Evolutionary conservation across 2,329 filamentous ascomycete species (phyloP).

Genomic region (Lasiodiplodia hormozganensis): DNA sequence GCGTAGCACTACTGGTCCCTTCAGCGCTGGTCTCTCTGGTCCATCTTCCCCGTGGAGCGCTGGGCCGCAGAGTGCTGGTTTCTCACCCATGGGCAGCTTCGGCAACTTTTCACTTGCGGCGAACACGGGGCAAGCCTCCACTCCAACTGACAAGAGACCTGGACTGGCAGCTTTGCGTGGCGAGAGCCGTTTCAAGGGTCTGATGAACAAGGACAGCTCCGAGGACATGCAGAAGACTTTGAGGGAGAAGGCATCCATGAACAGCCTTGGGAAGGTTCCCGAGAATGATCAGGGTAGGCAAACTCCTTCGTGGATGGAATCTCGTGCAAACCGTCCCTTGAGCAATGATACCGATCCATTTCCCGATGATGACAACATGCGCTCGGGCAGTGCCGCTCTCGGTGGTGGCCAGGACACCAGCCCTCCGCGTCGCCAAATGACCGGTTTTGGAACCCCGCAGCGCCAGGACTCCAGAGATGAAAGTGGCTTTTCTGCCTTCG

Average conservation of each 20-base stretch:
- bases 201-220: slow-evolving; percentile 78
- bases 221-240: slow-evolving; percentile 64
- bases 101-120: slow-evolving; percentile 80
- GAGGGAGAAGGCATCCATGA: slow-evolving; percentile 63
- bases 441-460: slow-evolving; percentile 49
- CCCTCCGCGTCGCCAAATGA: slow-evolving; percentile 54
- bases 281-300: slow-evolving; percentile 57
- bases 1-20: slow-evolving; percentile 62
- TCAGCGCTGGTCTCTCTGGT: slow-evolving; percentile 57
- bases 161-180: slow-evolving; percentile 71
- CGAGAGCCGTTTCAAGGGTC: slow-evolving; percentile 84
- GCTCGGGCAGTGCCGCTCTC: slow-evolving; percentile 74
- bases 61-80: slow-evolving; percentile 66
- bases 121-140: slow-evolving; percentile 59
- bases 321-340: slow-evolving; percentile 53
- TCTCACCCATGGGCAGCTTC: slow-evolving; percentile 82
- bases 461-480: slow-evolving; percentile 63
- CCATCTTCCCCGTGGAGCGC: slow-evolving; percentile 65
- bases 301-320: slow-evolving; percentile 60
- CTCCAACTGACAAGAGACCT: slow-evolving; percentile 73
- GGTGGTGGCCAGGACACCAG: slow-evolving; percentile 77
- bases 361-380: slow-evolving; percentile 65
- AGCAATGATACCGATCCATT: slow-evolving; percentile 77
- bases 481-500: slow-evolving; percentile 65
- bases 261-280: slow-evolving; percentile 60